phyloP scores from a whole-genome alignment of 768 basidiomycete genomes.

The Mycena metata region DNA sequence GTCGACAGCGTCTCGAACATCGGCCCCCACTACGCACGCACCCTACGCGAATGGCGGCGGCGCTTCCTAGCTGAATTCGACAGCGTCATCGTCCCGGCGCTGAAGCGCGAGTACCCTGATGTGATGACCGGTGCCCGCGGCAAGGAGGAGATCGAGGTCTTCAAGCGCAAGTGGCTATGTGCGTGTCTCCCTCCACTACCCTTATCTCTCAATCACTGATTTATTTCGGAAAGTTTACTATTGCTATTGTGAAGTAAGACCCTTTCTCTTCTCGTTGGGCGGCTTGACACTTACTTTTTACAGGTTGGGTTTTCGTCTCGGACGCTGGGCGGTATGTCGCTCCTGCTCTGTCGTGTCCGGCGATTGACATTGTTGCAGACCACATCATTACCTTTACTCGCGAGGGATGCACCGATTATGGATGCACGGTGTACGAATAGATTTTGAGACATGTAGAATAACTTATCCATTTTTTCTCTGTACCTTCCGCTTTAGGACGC shows the following conservation, averaged over 20 bases:
- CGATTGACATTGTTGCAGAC: slow-evolving; percentile 50
- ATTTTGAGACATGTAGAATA: too few relatives aligned
- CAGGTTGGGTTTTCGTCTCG: slow-evolving; percentile 81
- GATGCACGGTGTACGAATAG: slow-evolving; percentile 59
- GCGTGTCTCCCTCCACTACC: slow-evolving; percentile 43
- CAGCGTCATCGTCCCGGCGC: slow-evolving; percentile 67
- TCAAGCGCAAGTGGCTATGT: slow-evolving; percentile 83
- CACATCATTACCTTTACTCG: slow-evolving; percentile 76
- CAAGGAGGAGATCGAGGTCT: slow-evolving; percentile 75
- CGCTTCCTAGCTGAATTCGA: slow-evolving; percentile 74
- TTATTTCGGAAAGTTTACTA: slow-evolving; percentile 57
- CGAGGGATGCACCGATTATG: slow-evolving; percentile 73
- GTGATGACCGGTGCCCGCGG: slow-evolving; percentile 61
- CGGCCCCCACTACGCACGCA: slow-evolving; percentile 65
- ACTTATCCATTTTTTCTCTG: too few relatives aligned
- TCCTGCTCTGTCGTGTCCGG: neutral
- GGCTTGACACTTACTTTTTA: slow-evolving; percentile 68
- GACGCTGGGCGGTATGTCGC: slow-evolving; percentile 67
- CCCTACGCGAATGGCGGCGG: slow-evolving; percentile 80
- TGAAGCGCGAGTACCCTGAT: slow-evolving; percentile 71
- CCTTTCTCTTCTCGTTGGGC: neutral
- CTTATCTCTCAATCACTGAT: slow-evolving; percentile 3
- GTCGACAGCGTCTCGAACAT: slow-evolving; percentile 80
- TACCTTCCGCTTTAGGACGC: neutral
- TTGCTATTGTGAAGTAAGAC: slow-evolving; percentile 40